phyloP scores from a whole-genome alignment of 2,329 filamentous ascomycete species.

The Beauveria brongniartii region DNA sequence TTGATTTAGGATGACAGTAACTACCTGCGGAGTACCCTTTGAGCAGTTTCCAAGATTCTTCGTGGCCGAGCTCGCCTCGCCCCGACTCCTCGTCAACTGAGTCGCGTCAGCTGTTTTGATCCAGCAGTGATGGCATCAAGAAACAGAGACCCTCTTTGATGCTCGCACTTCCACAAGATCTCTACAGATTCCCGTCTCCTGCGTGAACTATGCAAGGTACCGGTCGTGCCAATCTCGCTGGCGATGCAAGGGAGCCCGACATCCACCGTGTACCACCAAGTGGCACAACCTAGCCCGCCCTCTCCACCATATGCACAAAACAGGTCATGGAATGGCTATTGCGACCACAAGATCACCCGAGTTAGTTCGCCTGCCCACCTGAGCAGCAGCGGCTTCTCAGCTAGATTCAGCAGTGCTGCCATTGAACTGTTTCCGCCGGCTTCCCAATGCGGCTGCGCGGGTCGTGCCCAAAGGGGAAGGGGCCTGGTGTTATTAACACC shows the following conservation, averaged over 20 bases:
- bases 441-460: background rate
- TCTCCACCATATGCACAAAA: slow-evolving; percentile 1
- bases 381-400: background rate
- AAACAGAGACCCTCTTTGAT: background rate
- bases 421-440: background rate
- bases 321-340: slow-evolving; percentile 1
- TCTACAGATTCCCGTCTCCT: slow-evolving; percentile 1
- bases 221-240: background rate
- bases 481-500: background rate
- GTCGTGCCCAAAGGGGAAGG: background rate
- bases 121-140: slow-evolving; percentile 5
- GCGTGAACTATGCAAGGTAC: slow-evolving; percentile 9
- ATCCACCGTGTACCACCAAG: background rate
- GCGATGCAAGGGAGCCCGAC: slow-evolving; percentile 8
- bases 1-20: too few relatives aligned
- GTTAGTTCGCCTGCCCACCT: background rate
- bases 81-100: background rate
- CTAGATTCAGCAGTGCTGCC: background rate
- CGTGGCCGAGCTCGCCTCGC: background rate
- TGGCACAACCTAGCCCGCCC: slow-evolving; percentile 7
- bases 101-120: slow-evolving; percentile 6
- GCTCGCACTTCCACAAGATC: background rate
- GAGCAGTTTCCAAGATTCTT: background rate
- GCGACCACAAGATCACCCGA: background rate
- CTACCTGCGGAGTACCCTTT: background rate